Percentiles rank a stretch among this genome's conserved stretches.
phyloP scores from a whole-genome alignment of 495 filamentous ascomycete genomes.

The Talaromyces borbonicus region DNA sequence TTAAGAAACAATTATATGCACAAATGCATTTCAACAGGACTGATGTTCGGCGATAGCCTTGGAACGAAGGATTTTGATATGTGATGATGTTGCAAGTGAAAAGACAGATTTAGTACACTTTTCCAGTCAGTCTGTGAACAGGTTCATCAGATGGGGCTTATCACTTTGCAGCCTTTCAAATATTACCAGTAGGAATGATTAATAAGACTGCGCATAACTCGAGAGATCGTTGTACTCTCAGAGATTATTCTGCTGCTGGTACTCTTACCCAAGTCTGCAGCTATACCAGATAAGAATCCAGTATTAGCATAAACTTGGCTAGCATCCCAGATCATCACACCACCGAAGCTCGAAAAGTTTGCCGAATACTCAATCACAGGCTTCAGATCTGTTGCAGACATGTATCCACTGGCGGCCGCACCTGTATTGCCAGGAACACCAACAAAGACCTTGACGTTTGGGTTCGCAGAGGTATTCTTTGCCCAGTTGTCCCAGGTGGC shows the following conservation, averaged over 20 bases:
- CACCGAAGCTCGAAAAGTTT: constrained; percentile 52
- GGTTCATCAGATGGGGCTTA: too few species aligned
- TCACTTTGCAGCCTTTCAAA: too few species aligned
- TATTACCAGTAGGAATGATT: neutral
- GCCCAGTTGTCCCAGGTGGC: constrained; percentile 65
- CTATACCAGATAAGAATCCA: constrained; percentile 41
- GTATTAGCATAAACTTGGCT: constrained; percentile 48
- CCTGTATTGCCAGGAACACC: constrained; percentile 52
- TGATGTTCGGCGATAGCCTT: too few species aligned
- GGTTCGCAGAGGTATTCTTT: constrained; percentile 47
- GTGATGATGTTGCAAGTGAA: too few species aligned
- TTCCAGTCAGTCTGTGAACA: too few species aligned
- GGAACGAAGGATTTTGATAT: too few species aligned
- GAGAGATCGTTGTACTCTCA: too few species aligned
- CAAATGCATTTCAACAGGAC: too few species aligned
- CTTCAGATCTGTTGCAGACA: constrained; percentile 31
- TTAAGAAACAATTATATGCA: too few species aligned
- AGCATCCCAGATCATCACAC: constrained; percentile 67
- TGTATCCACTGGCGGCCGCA: constrained; percentile 51
- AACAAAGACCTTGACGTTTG: constrained; percentile 53
- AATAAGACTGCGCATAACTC: neutral
- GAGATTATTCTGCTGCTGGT: constrained; percentile 4
- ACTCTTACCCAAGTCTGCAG: constrained; percentile 3
- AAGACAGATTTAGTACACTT: too few species aligned
- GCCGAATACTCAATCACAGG: constrained; percentile 41